Base-by-base conservation (phyloP, 192 early-diverging fungal genomes). In the Pilaira anomala region DNA sequence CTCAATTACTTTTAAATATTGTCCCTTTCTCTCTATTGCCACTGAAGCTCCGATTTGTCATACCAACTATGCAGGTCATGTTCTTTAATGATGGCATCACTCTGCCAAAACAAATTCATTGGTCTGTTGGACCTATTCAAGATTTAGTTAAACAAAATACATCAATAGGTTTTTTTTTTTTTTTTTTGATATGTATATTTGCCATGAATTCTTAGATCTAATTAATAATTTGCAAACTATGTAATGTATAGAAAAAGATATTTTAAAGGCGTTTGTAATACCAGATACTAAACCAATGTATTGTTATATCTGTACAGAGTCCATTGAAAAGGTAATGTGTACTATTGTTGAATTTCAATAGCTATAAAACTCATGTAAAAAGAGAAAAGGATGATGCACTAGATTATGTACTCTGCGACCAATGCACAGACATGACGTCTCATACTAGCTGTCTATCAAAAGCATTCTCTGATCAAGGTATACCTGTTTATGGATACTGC, bases 401-500 rank as follows among this genome's bases (percentile, higher is more conserved):
- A 19, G 19, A 16, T 16, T 46, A 19, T 46, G n/a, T 46, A 19
- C 3, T 46, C 11, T 19, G 19, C 18, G 14, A 46, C 18, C 18
- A 18, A 46, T 46, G 45, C 18, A 16, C 41, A 14, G 5, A 55
- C 12, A 57, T 58, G 11, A 22, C 19, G 0, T 14, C 25, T 16
- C 54, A 66, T 55, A 13, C 57, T 8, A 39, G 14, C 3, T 66
- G 64, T 33, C 40, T 56, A 16, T 53, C 64, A 7, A 46, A 46
- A 5, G 11, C 3, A 22, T 56, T 55, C 41, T 30, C 39, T 8
- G 44, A 22, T 24, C 29, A 44, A 16, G 54, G 30, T 30, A 28
- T 66, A 24, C 64, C 64, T 2, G 25, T 56, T 0, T 18, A 57
- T n/a, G 64, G 64, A 3, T 24, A 52, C 3, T 66, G 64, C 64